Percentiles rank a stretch among this genome's conserved stretches.
Evolutionary conservation across 306 rosid genomes (phyloP).

Genomic region (Vigna angularis): DNA sequence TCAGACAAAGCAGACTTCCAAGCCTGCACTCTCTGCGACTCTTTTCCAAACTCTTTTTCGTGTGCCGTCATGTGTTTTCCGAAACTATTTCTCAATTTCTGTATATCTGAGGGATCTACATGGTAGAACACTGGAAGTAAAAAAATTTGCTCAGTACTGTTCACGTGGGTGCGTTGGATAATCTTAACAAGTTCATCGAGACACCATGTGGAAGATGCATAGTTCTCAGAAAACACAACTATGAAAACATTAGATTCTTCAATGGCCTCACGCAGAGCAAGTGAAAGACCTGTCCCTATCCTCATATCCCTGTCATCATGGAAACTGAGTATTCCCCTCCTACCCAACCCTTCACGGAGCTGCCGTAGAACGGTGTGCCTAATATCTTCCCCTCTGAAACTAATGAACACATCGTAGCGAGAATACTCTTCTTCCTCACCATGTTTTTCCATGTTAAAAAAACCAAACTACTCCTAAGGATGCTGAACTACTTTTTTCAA

Average conservation of each 20-base stretch:
- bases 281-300: background rate
- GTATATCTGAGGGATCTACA: conserved; percentile 30
- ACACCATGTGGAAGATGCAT: conserved; percentile 33
- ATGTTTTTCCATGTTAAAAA: too few species aligned
- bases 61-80: background rate
- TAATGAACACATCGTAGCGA: background rate
- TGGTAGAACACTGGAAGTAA: conserved; percentile 25
- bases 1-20: conserved; percentile 20
- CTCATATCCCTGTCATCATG: background rate
- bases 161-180: background rate
- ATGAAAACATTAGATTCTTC: background rate
- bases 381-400: conserved; percentile 22
- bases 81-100: background rate
- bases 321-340: background rate
- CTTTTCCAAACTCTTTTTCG: background rate
- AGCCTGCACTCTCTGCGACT: background rate
- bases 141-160: background rate
- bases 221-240: conserved; percentile 16
- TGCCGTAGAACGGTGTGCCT: background rate
- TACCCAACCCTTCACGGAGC: background rate
- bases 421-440: background rate
- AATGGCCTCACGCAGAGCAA: background rate
- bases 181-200: conserved; percentile 32
- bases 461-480: too few species aligned
- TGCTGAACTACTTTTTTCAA: too few species aligned